Conservation (phyloP, 495 filamentous ascomycete genomes). For the Tuber indicum region DNA sequence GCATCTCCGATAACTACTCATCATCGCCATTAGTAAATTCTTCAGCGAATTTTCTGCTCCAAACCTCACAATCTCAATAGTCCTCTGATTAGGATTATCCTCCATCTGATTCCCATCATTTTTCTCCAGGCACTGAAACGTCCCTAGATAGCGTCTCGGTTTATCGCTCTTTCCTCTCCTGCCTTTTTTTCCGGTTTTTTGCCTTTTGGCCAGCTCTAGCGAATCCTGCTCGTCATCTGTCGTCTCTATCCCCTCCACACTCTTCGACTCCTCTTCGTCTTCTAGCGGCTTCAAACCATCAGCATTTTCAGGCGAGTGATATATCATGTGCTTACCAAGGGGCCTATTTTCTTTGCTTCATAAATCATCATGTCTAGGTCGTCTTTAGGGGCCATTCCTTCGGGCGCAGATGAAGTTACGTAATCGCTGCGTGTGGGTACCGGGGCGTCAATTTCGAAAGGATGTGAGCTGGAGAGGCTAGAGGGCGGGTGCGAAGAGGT, state of each 20-base stretch:
- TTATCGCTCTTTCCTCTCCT: constrained; percentile 13
- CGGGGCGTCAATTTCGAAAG: neutral
- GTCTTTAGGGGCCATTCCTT: constrained; percentile 40
- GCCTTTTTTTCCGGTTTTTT: constrained; percentile 6
- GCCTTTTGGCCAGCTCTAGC: neutral
- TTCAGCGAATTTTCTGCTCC: neutral
- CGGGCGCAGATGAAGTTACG: neutral
- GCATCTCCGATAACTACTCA: constrained; percentile 53
- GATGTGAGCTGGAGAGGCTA: neutral
- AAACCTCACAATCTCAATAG: constrained; percentile 42
- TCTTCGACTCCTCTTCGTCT: constrained; percentile 18
- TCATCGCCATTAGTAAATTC: neutral
- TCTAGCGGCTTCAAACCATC: constrained; percentile 9
- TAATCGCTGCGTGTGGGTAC: neutral
- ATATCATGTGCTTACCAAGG: constrained; percentile 48
- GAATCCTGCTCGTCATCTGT: constrained; percentile 14
- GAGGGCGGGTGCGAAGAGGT: neutral
- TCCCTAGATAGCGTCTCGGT: constrained; percentile 22
- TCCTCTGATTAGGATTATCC: constrained; percentile 61
- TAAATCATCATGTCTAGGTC: constrained; percentile 56
- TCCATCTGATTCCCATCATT: constrained; percentile 45
- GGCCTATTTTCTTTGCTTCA: constrained; percentile 50
- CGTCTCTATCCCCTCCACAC: neutral
- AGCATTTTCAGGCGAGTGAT: constrained; percentile 24
- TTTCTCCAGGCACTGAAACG: constrained; percentile 64